Percentiles rank a stretch among this genome's conserved stretches.
Evolutionary conservation across 2,329 filamentous ascomycete species (phyloP).

Genomic region (Aspergillus fijiensis): DNA sequence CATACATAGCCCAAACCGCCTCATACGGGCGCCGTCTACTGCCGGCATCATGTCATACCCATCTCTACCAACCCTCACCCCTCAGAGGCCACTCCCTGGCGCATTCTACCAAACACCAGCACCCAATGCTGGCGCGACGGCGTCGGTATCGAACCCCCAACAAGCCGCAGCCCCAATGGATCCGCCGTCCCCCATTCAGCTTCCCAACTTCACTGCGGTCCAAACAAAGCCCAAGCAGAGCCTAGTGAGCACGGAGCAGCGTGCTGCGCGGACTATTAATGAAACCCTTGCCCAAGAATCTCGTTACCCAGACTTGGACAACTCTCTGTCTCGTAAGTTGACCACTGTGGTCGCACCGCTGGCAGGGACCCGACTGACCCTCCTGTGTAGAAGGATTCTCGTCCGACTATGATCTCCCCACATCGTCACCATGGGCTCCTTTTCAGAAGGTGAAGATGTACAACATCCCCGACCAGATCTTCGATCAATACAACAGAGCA

Average conservation of each 20-base stretch:
- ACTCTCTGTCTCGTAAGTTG: constrained; percentile 78
- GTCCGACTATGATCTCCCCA: constrained; percentile 82
- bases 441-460: constrained; percentile 87
- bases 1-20: constrained; percentile 13
- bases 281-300: constrained; percentile 72
- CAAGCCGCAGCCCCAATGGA: constrained; percentile 25
- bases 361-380: constrained; percentile 28
- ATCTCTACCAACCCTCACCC: constrained; percentile 37
- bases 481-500: constrained; percentile 86
- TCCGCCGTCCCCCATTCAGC: constrained; percentile 31
- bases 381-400: constrained; percentile 71
- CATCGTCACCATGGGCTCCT: constrained; percentile 71
- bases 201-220: constrained; percentile 37
- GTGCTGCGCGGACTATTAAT: constrained; percentile 82
- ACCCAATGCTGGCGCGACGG: constrained; percentile 37
- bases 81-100: constrained; percentile 42
- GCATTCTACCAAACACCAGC: constrained; percentile 45
- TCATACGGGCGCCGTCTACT: constrained; percentile 13
- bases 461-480: constrained; percentile 85
- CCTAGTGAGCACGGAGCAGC: constrained; percentile 67
- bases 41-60: constrained; percentile 43
- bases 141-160: constrained; percentile 34
- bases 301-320: constrained; percentile 84
- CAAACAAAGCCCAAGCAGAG: constrained; percentile 49
- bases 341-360: constrained; percentile 10